Percentiles rank a stretch among this genome's conserved stretches.
These are phyloP conservation scores for Verticillium zaregamsianum DNA, from an alignment of 2,329 filamentous ascomycete species.

Conservation along the genomic window DNA sequence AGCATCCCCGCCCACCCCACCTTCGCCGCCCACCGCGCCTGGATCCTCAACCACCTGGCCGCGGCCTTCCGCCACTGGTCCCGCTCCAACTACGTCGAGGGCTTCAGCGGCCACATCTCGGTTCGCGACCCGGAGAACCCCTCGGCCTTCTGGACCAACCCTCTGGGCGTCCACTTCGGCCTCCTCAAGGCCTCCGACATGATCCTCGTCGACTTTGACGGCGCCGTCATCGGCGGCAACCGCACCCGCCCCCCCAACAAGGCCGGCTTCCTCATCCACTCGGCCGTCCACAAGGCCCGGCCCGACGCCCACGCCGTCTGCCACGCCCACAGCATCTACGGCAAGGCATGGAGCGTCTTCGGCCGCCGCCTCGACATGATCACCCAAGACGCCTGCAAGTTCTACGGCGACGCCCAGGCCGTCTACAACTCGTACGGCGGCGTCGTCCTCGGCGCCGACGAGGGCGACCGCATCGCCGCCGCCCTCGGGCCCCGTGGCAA, in stretches of 20 bases:
- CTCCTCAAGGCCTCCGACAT: slow-evolving; percentile 63
- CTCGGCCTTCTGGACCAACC: slow-evolving; percentile 65
- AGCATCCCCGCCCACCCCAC: slow-evolving; percentile 28
- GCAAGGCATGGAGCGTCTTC: slow-evolving; percentile 65
- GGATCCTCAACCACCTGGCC: slow-evolving; percentile 57
- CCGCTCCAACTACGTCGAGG: slow-evolving; percentile 62
- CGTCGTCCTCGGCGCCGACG: slow-evolving; percentile 53
- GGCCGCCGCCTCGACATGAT: slow-evolving; percentile 62
- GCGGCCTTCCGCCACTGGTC: slow-evolving; percentile 65
- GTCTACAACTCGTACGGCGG: slow-evolving; percentile 56
- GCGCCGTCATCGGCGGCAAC: slow-evolving; percentile 62
- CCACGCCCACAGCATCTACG: slow-evolving; percentile 61
- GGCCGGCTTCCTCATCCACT: slow-evolving; percentile 67
- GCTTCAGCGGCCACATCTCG: slow-evolving; percentile 64
- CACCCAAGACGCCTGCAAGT: slow-evolving; percentile 59
- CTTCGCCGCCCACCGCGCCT: slow-evolving; percentile 39
- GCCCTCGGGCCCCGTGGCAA: slow-evolving; percentile 55
- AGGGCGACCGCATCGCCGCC: slow-evolving; percentile 58
- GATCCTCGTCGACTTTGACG: slow-evolving; percentile 58
- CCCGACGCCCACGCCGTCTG: slow-evolving; percentile 64
- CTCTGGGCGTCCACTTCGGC: slow-evolving; percentile 62
- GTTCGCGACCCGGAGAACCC: slow-evolving; percentile 59
- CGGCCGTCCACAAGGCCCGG: slow-evolving; percentile 60
- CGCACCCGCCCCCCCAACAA: slow-evolving; percentile 57
- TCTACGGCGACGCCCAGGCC: slow-evolving; percentile 57